Base-by-base conservation (phyloP, 306 rosid species). In the Acmispon strigosus region DNA sequence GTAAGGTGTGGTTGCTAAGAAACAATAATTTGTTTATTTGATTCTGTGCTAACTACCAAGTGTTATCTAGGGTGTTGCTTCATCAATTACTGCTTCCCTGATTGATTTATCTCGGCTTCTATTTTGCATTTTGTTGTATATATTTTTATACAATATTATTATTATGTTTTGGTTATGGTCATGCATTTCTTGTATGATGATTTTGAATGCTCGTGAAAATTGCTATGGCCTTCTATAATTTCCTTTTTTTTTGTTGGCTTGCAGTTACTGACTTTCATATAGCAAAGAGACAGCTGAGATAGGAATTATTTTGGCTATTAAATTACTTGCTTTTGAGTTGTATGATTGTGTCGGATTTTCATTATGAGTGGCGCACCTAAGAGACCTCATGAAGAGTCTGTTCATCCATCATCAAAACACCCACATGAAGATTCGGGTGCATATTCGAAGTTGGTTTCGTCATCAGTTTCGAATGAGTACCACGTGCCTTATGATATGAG, bases 301-400 rank as follows among this genome's bases (percentile, higher is more conserved):
- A 34, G 27, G 32, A 65, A 62, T 43, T 61, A 6, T 76, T 56
- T 77, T 73, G 44, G 65, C 59, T 69, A 27, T 42, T 56, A 50
- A 62, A 59, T 48, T 81, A 64, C 58, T 59, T 70, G 44, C 67
- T 54, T 34, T 79, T 72, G 64, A 20, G 34, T 67, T 77, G 49
- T 74, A 64, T 64, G 76, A 60, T 12, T 49, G 27, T 50, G 53
- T 51, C 47, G 61, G 65, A 13, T 68, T 69, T 63, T 82, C 78
- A 73, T 36, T 52, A 92, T 92, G 98, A 92, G 98, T 69, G 82
- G 96, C 24, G 74, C 87, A 36, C 85, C 92, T 45, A 92, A 88
- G 80, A 81, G 96, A 85, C 48, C 96, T 70, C 92, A 84, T 58
- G 98, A 92, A 61, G 96, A 92, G 63, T 71, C 82, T 63, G 87